Conservation (phyloP, 305 asterid genomes). For the Stenogyne calaminthoides region DNA sequence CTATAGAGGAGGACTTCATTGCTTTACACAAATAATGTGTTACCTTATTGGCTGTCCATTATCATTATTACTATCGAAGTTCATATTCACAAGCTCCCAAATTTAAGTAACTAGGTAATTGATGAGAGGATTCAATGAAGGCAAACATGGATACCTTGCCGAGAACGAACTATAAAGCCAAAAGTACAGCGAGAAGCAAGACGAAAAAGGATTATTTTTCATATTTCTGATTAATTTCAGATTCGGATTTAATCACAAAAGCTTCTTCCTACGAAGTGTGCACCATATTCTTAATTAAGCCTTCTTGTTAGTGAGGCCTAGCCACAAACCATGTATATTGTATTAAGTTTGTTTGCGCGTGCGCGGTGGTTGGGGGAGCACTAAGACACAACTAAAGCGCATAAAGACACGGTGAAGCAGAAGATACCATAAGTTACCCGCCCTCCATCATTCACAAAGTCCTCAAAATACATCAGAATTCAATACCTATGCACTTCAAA, state of each 20-base stretch:
- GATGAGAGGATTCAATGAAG: constrained; percentile 14
- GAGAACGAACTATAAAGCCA: constrained; percentile 7
- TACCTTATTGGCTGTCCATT: background rate
- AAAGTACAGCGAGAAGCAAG: background rate
- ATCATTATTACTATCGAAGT: background rate
- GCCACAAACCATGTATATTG: constrained; percentile 7
- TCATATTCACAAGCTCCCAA: constrained; percentile 10
- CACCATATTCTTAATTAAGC: background rate
- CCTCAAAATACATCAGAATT: constrained; percentile 19
- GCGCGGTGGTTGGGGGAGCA: no score
- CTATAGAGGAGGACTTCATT: background rate
- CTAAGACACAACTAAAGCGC: no score
- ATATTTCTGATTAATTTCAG: background rate
- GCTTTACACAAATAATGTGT: background rate
- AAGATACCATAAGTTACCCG: background rate
- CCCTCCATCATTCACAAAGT: constrained; percentile 9
- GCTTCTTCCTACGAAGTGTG: background rate
- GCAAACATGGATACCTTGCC: background rate
- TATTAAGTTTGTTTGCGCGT: no score
- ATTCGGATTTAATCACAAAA: background rate
- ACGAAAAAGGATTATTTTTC: background rate
- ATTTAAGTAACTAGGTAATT: background rate
- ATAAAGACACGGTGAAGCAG: background rate
- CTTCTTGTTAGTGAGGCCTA: constrained; percentile 3
- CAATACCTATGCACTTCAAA: background rate